A percentile compares a stretch with the other conserved stretches of the same genome.
These are phyloP conservation scores for Tubosaeta brunneosetosa DNA, from an alignment of 768 basidiomycete genomes.

Conservation along the genomic window DNA sequence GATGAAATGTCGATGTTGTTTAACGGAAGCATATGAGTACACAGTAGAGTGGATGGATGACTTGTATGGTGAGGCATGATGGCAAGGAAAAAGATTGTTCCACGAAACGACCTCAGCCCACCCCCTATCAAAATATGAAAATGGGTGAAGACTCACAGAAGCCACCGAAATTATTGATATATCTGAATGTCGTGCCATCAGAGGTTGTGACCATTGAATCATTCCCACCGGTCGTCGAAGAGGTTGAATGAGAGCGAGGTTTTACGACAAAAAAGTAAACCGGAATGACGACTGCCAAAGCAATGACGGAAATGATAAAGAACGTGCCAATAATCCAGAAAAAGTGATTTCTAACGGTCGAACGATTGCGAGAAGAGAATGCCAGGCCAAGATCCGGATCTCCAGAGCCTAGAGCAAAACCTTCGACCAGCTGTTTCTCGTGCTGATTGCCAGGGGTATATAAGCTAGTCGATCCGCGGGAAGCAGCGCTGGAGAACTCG, in stretches of 20 bases:
- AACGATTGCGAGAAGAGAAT: constrained; percentile 12
- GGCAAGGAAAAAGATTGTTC: too few relatives aligned
- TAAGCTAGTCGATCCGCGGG: constrained; percentile 18
- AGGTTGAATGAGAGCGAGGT: constrained; percentile 12
- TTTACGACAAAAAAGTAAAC: constrained; percentile 33
- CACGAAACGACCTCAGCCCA: too few relatives aligned
- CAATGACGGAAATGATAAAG: constrained; percentile 25
- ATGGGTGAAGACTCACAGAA: constrained; percentile 46
- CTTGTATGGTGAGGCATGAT: too few relatives aligned
- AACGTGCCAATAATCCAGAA: constrained; percentile 22
- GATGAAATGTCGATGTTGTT: neutral
- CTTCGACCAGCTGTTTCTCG: constrained; percentile 15
- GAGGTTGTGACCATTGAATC: constrained; percentile 61
- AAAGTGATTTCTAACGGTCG: constrained; percentile 17
- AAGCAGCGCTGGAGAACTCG: constrained; percentile 14
- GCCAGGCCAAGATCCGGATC: neutral
- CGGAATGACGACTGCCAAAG: constrained; percentile 40
- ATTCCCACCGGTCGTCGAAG: constrained; percentile 50
- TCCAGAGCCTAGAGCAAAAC: neutral
- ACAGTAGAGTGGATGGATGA: too few relatives aligned
- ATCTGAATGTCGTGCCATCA: constrained; percentile 70
- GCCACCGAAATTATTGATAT: constrained; percentile 74
- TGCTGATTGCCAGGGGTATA: constrained; percentile 19
- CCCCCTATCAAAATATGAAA: neutral
- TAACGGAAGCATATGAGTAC: neutral